A percentile compares a stretch with the other conserved stretches of the same genome.
Evolutionary conservation across 257 asterid species (phyloP).

Genomic region (Lithospermum erythrorhizon): DNA sequence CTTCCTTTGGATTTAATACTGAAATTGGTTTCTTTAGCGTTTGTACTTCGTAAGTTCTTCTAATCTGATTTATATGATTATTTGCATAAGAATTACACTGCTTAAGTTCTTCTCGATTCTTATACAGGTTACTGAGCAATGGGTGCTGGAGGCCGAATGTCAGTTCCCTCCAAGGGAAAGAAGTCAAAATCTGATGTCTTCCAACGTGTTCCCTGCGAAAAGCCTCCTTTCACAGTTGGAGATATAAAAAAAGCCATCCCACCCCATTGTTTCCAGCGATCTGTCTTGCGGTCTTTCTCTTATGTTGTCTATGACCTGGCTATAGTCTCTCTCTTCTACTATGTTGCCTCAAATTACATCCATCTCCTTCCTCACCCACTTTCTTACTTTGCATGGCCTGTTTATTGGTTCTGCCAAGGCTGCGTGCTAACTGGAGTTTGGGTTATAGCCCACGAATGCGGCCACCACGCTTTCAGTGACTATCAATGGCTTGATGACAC

Average conservation of each 20-base stretch:
- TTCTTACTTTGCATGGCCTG: slow-evolving; percentile 53
- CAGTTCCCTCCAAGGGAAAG: slow-evolving; percentile 40
- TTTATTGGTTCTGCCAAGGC: slow-evolving; percentile 60
- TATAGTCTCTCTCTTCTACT: slow-evolving; percentile 46
- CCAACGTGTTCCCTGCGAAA: slow-evolving; percentile 50
- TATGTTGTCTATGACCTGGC: slow-evolving; percentile 50
- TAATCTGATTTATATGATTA: too few relatives aligned
- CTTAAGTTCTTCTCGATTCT: background rate
- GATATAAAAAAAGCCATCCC: slow-evolving; percentile 76
- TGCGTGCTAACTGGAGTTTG: slow-evolving; percentile 59
- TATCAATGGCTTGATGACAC: slow-evolving; percentile 61
- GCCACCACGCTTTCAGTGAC: slow-evolving; percentile 52
- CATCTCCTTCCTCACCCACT: slow-evolving; percentile 45
- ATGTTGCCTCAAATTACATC: slow-evolving; percentile 48
- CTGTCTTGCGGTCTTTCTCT: slow-evolving; percentile 64
- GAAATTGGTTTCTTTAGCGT: too few relatives aligned
- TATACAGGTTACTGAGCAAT: slow-evolving; percentile 44
- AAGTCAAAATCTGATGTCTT: slow-evolving; percentile 24
- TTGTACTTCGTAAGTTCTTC: too few relatives aligned
- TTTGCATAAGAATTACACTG: too few relatives aligned
- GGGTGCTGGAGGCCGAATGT: slow-evolving; percentile 84
- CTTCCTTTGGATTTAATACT: too few relatives aligned
- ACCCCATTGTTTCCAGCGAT: slow-evolving; percentile 74
- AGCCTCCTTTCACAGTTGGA: slow-evolving; percentile 65
- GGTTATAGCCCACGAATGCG: slow-evolving; percentile 54